These are phyloP conservation scores for Kazachstania sp. DNA, from an alignment of 1,139 yeast species.

Conservation along the genomic window DNA sequence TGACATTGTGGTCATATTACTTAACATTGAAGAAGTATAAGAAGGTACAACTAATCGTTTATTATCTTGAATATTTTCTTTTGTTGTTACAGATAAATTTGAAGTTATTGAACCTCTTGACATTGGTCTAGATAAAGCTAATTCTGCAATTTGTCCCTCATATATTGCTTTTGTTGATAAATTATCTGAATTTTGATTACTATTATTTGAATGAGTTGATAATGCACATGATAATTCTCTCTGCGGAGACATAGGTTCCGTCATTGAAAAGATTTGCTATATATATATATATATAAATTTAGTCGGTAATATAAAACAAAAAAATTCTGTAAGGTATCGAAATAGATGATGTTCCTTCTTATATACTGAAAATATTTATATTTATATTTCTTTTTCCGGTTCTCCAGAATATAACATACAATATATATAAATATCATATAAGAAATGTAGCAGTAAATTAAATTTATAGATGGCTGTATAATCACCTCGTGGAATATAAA, in stretches of 20 bases:
- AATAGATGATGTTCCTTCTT: too few relatives aligned
- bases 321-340: too few relatives aligned
- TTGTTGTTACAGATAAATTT: constrained; percentile 60
- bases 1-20: constrained; percentile 21
- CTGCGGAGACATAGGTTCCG: constrained; percentile 12
- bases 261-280: constrained; percentile 10
- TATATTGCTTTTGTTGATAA: constrained; percentile 19
- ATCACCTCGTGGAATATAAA: not conserved
- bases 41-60: constrained; percentile 38
- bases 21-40: constrained; percentile 30
- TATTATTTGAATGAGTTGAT: constrained; percentile 5
- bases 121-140: constrained; percentile 40
- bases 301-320: not conserved
- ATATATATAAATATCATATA: too few relatives aligned
- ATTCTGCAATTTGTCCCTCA: constrained; percentile 20
- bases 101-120: constrained; percentile 58
- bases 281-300: too few relatives aligned
- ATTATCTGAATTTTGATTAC: constrained; percentile 12
- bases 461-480: not conserved
- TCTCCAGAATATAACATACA: not conserved
- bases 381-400: too few relatives aligned
- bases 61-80: constrained; percentile 64
- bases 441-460: not conserved
- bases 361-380: too few relatives aligned
- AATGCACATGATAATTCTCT: not conserved